These are phyloP conservation scores for Tylopilus felleus DNA, from an alignment of 768 basidiomycete genomes.

Conservation along the genomic window DNA sequence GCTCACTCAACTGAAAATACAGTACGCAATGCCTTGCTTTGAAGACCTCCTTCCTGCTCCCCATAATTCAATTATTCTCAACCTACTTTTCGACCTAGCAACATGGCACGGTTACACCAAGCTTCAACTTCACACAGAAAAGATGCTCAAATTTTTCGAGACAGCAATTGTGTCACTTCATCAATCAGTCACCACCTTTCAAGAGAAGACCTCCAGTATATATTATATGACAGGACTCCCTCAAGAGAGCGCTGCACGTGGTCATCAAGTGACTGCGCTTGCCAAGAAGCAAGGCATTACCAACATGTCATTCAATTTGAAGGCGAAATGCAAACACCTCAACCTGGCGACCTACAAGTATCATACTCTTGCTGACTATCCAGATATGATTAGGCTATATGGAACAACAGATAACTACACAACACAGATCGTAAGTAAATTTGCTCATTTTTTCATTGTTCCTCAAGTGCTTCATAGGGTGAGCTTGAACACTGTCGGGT, in stretches of 20 bases:
- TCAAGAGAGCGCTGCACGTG: background rate
- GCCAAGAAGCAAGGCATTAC: background rate
- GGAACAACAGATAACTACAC: conserved; percentile 5
- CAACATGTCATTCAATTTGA: background rate
- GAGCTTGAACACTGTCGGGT: conserved; percentile 36
- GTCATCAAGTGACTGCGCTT: background rate
- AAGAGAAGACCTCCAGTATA: background rate
- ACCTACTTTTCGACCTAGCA: conserved; percentile 7
- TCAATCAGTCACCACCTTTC: background rate
- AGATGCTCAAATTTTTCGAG: background rate
- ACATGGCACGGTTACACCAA: background rate
- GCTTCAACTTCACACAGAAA: background rate
- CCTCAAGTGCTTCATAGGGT: conserved; percentile 22
- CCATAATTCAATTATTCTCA: conserved; percentile 8
- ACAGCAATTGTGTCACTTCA: background rate
- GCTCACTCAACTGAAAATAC: background rate
- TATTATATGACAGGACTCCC: background rate
- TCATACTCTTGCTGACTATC: background rate
- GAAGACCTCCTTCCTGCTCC: background rate
- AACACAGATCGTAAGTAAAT: background rate
- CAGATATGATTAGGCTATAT: background rate
- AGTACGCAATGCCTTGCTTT: background rate
- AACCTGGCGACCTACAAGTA: background rate
- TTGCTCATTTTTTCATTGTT: background rate
- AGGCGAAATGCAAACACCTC: background rate